Conservation (phyloP, 2,329 filamentous ascomycete species). For the Fusarium keratoplasticum region DNA sequence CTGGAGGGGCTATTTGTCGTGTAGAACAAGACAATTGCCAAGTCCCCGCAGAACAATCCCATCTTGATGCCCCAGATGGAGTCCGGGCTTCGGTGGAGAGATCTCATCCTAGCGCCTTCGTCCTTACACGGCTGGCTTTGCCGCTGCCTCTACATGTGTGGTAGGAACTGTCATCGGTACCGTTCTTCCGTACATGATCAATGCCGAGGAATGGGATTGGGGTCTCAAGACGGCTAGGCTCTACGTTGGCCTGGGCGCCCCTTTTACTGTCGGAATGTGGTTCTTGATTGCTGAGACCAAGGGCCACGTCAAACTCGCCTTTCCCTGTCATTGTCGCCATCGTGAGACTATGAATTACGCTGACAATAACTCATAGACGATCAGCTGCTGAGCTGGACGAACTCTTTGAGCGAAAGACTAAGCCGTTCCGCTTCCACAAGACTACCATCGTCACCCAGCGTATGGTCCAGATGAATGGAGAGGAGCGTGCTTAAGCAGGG, state of each 20-base stretch:
- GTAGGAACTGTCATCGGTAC: constrained; percentile 41
- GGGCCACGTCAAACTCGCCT: constrained; percentile 2
- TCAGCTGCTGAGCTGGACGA: constrained; percentile 8
- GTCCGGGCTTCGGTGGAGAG: not conserved
- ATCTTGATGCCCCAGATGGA: not conserved
- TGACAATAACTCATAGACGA: not conserved
- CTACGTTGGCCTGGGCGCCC: constrained; percentile 40
- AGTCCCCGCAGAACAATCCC: not conserved
- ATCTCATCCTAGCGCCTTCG: not conserved
- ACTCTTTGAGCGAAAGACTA: constrained; percentile 5
- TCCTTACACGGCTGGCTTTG: constrained; percentile 38
- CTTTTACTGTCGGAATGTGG: constrained; percentile 43
- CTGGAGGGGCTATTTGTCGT: not conserved
- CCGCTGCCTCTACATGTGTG: constrained; percentile 42
- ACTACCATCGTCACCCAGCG: not conserved
- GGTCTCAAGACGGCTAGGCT: constrained; percentile 48
- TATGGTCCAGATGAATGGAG: not conserved
- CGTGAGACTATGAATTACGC: not conserved
- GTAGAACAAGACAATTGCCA: not conserved
- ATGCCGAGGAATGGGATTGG: constrained; percentile 47
- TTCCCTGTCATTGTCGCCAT: not conserved
- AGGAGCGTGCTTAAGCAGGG: not conserved
- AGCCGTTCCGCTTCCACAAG: constrained; percentile 2
- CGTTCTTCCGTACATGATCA: constrained; percentile 49
- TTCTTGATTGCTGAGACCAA: constrained; percentile 46